Percentiles rank a stretch among this genome's conserved stretches.
Conservation (phyloP, 139 green algal genomes). For the Chlorella sorokiniana region DNA sequence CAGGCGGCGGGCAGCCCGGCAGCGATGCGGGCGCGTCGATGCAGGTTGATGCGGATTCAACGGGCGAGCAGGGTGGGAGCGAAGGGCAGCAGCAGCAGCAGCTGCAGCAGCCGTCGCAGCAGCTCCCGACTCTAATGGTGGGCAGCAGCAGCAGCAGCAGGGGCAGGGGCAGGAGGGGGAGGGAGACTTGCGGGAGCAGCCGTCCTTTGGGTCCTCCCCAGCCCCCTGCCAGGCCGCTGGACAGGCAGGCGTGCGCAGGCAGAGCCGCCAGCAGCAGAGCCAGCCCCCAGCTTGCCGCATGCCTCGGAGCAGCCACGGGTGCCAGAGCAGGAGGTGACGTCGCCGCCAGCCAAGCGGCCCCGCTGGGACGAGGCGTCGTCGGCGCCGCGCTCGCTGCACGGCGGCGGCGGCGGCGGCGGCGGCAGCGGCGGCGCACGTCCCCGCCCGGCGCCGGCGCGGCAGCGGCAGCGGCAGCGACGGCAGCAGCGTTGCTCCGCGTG, state of each 20-base stretch:
- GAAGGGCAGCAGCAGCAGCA: background rate
- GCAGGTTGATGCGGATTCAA: too few species aligned
- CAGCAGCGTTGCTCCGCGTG: background rate
- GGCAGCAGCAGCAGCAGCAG: constrained; percentile 4
- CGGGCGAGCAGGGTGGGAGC: too few species aligned
- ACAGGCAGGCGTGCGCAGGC: background rate
- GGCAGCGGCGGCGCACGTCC: background rate
- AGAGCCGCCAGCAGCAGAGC: background rate
- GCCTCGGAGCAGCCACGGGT: background rate
- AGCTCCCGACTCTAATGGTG: too few species aligned
- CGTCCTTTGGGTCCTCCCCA: background rate
- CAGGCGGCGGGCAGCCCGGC: too few species aligned
- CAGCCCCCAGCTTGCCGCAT: background rate
- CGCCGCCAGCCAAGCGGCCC: background rate
- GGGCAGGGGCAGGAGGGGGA: background rate
- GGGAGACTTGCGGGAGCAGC: background rate
- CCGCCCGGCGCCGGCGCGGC: background rate
- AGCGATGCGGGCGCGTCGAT: too few species aligned
- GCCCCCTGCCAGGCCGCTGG: background rate
- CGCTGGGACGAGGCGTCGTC: background rate
- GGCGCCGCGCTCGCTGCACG: background rate
- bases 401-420: constrained; percentile 8
- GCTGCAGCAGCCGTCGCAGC: constrained; percentile 1
- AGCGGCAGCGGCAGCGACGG: background rate
- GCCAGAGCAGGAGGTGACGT: background rate